Conservation (phyloP, 2,329 filamentous ascomycete species). For the Diplodia sapinea region DNA sequence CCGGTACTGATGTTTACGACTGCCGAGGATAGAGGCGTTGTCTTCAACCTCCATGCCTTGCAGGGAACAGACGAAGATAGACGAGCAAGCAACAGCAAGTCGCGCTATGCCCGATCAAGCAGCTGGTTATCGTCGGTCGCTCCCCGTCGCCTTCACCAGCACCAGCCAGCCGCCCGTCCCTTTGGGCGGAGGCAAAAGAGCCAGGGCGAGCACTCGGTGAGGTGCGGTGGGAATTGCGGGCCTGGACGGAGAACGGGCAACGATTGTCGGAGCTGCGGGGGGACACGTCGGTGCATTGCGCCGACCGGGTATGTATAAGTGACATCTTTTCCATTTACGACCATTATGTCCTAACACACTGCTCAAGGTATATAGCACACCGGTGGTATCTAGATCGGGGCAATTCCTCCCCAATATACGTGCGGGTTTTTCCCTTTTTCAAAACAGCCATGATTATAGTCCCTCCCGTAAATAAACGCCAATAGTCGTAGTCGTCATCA, state of each 20-base stretch:
- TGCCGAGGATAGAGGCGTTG: too few species aligned
- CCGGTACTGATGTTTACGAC: too few species aligned
- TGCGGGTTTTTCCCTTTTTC: neutral
- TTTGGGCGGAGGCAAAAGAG: neutral
- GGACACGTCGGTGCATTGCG: too few species aligned
- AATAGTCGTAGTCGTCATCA: slow-evolving; percentile 14
- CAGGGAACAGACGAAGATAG: neutral
- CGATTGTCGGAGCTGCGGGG: neutral
- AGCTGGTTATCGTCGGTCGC: neutral
- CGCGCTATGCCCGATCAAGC: slow-evolving; percentile 4
- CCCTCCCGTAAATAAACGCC: slow-evolving; percentile 4
- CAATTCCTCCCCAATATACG: neutral
- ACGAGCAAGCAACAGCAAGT: neutral
- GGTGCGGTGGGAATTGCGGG: too few species aligned
- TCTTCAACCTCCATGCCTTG: neutral
- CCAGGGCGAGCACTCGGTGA: too few species aligned
- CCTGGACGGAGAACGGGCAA: neutral
- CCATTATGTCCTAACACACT: neutral
- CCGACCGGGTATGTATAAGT: neutral
- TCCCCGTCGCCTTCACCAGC: neutral
- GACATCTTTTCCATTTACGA: neutral
- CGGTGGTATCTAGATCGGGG: neutral
- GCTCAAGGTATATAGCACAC: neutral
- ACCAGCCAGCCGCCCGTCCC: neutral
- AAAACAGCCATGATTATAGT: neutral